phyloP scores from a whole-genome alignment of 164 flowering plant genomes.

The Cinnamomum chago region DNA sequence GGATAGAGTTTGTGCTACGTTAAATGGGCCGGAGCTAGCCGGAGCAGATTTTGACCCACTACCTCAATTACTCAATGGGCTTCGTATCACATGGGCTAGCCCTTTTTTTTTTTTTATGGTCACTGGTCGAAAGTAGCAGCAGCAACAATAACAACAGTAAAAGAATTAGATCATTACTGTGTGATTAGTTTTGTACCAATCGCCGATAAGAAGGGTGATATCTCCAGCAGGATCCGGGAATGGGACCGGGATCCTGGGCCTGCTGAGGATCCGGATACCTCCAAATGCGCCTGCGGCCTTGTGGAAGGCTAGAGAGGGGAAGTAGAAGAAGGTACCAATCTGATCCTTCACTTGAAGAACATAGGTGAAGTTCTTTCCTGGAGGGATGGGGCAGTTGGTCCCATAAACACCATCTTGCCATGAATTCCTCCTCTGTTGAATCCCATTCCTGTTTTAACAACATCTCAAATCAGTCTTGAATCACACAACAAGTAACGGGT shows the following conservation, averaged over 20 bases:
- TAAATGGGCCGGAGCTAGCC: too few species aligned
- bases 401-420: conserved; percentile 80
- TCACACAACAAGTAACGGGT: too few species aligned
- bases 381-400: conserved; percentile 86
- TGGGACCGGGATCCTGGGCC: conserved; percentile 55
- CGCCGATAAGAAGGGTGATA: conserved; percentile 71
- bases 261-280: conserved; percentile 56
- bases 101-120: too few species aligned
- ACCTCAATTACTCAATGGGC: too few species aligned
- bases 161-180: conserved; percentile 26
- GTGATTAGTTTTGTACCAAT: conserved; percentile 62
- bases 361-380: conserved; percentile 81
- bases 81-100: too few species aligned
- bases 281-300: conserved; percentile 90
- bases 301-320: conserved; percentile 74
- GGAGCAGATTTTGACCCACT: too few species aligned
- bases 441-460: conserved; percentile 53
- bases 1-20: too few species aligned
- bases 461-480: neutral
- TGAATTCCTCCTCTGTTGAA: conserved; percentile 78
- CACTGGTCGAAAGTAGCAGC: too few species aligned
- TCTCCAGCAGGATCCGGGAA: conserved; percentile 68
- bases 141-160: too few species aligned
- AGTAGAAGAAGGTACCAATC: conserved; percentile 80
- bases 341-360: conserved; percentile 76